phyloP scores from a whole-genome alignment of 768 basidiomycete genomes.

The Mycena haematopus region DNA sequence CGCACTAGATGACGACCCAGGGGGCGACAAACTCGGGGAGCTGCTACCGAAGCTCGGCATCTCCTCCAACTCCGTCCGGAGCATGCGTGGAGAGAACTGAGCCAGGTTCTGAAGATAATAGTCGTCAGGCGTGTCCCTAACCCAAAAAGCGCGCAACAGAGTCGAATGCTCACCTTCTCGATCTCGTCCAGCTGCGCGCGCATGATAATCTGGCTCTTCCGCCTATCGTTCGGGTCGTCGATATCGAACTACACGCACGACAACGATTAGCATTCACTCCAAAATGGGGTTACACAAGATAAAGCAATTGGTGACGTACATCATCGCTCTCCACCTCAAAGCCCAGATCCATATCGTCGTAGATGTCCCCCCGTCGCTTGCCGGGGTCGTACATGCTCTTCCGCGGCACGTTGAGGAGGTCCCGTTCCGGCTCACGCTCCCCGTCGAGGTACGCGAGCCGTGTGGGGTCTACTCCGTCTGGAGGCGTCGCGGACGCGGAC shows the following conservation, averaged over 20 bases:
- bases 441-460: conserved; percentile 23
- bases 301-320: conserved; percentile 37
- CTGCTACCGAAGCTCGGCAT: conserved; percentile 28
- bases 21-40: conserved; percentile 43
- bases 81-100: conserved; percentile 66
- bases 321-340: conserved; percentile 51
- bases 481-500: neutral
- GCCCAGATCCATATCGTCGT: conserved; percentile 58
- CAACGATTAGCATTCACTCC: neutral
- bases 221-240: conserved; percentile 74
- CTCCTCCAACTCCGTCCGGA: conserved; percentile 48
- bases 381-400: conserved; percentile 35
- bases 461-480: conserved; percentile 3
- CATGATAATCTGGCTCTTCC: conserved; percentile 78
- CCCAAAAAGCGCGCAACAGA: too few species aligned
- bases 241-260: conserved; percentile 60
- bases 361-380: conserved; percentile 58
- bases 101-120: conserved; percentile 58
- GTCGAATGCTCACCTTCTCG: conserved; percentile 55
- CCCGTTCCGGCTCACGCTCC: conserved; percentile 3
- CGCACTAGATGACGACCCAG: conserved; percentile 29
- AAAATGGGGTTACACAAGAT: neutral
- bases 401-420: conserved; percentile 38
- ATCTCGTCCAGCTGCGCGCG: conserved; percentile 80
- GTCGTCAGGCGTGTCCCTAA: neutral